Evolutionary conservation across 768 basidiomycete species (phyloP), one percentile per base, ranked within the genome.

Genomic region (Amanita polypyramis): DNA sequence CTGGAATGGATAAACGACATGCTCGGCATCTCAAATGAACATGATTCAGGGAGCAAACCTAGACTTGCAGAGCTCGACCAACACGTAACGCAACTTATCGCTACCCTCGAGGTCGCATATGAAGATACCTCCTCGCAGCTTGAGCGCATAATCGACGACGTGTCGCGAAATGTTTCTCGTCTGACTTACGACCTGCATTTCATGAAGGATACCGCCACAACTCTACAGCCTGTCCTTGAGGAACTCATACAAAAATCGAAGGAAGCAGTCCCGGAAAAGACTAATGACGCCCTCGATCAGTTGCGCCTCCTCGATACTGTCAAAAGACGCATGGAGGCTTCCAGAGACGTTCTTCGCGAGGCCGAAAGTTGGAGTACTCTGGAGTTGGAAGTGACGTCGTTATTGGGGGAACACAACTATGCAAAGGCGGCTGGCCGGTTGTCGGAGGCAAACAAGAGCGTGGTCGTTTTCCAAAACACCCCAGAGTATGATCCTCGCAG

Each of bases 311-410:
- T 98, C 34, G 92, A 98, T 62, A 79, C 76, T 8, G 75, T 93
- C 23, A 96, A 92, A 60, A 69, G 69, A 19, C 73, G 85, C 17
- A 93, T 99, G 90, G 91, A 93, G 60, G 80, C 82, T 0, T 77
- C 91, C 1, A 73, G 93, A 29, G 91, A 91, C 52, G 92, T 97
- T 14, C 66, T 98, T 30, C 79, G 84, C 20, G 95, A 98, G 60
- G 94, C 96, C 10, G 94, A 98, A 70, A 89, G 85, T 54, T 99
- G 96, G 96, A 88, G 85, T 49, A 89, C 90, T 2, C 74, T 99
- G 39, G 96, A 98, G 62, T 75, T 85, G 30, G 96, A 99, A 65
- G 85, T 96, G 40, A 88, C 86, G 0, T 72, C 84, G 2, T 74
- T 95, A n/a, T 73, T 98, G 35, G 66, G 74, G 11, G 87, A 92